phyloP scores from a whole-genome alignment of 345 rosid genomes.

The Draba incana region DNA sequence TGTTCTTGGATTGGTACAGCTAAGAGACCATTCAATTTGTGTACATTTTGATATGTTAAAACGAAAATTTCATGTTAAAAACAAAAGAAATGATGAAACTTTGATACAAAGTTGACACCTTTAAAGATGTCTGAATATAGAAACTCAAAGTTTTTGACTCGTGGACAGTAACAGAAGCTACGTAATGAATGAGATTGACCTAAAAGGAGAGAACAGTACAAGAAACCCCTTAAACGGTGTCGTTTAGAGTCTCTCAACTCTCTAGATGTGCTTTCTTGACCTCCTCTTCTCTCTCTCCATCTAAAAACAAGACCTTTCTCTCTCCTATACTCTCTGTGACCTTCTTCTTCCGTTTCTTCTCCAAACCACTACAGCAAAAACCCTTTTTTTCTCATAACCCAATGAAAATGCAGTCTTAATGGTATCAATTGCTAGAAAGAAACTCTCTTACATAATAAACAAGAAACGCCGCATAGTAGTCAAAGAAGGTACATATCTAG shows the following conservation, averaged over 20 bases:
- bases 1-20: conserved; percentile 93
- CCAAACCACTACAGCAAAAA: conserved; percentile 34
- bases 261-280: conserved; percentile 28
- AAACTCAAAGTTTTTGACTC: conserved; percentile 26
- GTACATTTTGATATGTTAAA: conserved; percentile 22
- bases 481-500: conserved; percentile 19
- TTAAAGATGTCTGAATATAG: conserved; percentile 30
- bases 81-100: conserved; percentile 3
- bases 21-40: conserved; percentile 39
- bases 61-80: conserved; percentile 1
- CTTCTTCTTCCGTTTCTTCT: conserved; percentile 27
- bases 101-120: conserved; percentile 27
- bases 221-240: conserved; percentile 12
- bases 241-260: conserved; percentile 38
- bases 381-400: not conserved
- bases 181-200: conserved; percentile 14
- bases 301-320: conserved; percentile 30
- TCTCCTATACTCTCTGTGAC: conserved; percentile 16
- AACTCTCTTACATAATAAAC: not conserved
- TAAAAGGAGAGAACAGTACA: conserved; percentile 16
- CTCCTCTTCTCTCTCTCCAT: conserved; percentile 31
- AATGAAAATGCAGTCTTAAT: conserved; percentile 27
- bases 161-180: conserved; percentile 15
- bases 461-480: conserved; percentile 35
- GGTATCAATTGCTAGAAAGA: not conserved